A percentile compares a stretch with the other conserved stretches of the same genome.
Conservation (phyloP, 2,329 filamentous ascomycete genomes). For the Phialophora tarda region DNA sequence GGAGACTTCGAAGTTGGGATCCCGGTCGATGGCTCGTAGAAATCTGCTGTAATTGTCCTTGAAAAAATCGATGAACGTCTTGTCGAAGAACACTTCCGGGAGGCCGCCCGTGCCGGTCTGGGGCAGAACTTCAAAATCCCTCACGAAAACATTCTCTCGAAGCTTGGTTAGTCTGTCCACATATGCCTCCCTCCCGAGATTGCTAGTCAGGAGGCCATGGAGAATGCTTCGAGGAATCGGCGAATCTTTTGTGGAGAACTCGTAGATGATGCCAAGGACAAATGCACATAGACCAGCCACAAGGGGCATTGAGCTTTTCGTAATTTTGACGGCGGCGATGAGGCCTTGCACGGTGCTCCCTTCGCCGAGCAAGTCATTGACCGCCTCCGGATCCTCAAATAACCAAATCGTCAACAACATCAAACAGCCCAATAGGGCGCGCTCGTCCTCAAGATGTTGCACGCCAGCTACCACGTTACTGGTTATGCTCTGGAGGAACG, state of each 20-base stretch:
- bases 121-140: conserved; percentile 86
- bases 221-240: conserved; percentile 82
- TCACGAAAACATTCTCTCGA: conserved; percentile 75
- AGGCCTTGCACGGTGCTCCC: conserved; percentile 90
- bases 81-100: conserved; percentile 84
- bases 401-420: conserved; percentile 90
- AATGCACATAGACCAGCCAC: conserved; percentile 83
- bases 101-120: conserved; percentile 65
- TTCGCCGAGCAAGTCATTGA: conserved; percentile 91
- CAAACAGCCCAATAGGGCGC: conserved; percentile 81
- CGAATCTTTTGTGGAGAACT: conserved; percentile 97
- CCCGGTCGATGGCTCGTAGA: conserved; percentile 82
- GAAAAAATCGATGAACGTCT: conserved; percentile 86
- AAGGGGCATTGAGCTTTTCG: conserved; percentile 65
- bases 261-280: conserved; percentile 86
- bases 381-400: conserved; percentile 87
- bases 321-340: conserved; percentile 73
- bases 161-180: conserved; percentile 79
- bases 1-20: conserved; percentile 85
- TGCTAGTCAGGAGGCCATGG: conserved; percentile 75
- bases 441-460: conserved; percentile 75
- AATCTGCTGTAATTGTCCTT: conserved; percentile 94
- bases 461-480: conserved; percentile 84
- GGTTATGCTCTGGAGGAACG: conserved; percentile 85
- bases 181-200: conserved; percentile 84